phyloP scores from a whole-genome alignment of 2,329 filamentous ascomycete genomes.

The Cercospora brassicicola region DNA sequence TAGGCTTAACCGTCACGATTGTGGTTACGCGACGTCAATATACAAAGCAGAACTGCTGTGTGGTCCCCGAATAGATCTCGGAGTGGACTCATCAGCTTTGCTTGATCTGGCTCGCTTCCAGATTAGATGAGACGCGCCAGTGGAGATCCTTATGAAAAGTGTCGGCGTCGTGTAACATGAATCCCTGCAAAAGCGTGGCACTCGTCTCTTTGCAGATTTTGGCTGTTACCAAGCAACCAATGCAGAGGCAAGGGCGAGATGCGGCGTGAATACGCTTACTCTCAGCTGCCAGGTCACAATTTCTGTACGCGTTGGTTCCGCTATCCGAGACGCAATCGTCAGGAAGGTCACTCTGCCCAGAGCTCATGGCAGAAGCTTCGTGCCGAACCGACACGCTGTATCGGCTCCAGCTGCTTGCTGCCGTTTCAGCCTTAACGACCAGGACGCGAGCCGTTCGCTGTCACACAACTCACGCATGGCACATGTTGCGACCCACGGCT shows the following conservation, averaged over 20 bases:
- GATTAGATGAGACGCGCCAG: constrained; percentile 15
- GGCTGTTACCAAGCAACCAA: neutral
- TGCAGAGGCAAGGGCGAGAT: neutral
- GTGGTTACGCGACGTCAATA: neutral
- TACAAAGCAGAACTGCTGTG: neutral
- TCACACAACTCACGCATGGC: neutral
- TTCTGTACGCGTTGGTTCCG: neutral
- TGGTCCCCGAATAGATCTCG: constrained; percentile 7
- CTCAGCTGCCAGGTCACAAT: neutral
- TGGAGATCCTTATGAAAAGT: constrained; percentile 18
- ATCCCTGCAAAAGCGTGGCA: constrained; percentile 19
- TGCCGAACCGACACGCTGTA: neutral
- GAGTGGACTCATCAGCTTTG: neutral
- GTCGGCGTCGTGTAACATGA: constrained; percentile 22
- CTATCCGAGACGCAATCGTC: neutral
- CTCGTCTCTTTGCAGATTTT: constrained; percentile 16
- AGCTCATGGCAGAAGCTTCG: neutral
- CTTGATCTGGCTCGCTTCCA: constrained; percentile 10
- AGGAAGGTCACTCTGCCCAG: neutral
- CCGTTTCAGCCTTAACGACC: constrained; percentile 5
- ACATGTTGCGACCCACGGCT: neutral
- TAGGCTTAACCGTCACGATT: neutral
- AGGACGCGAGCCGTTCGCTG: neutral
- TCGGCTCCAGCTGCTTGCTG: neutral
- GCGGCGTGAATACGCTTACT: neutral